phyloP scores from a whole-genome alignment of 805 yeast species.

The Yamadazyma insecticola region DNA sequence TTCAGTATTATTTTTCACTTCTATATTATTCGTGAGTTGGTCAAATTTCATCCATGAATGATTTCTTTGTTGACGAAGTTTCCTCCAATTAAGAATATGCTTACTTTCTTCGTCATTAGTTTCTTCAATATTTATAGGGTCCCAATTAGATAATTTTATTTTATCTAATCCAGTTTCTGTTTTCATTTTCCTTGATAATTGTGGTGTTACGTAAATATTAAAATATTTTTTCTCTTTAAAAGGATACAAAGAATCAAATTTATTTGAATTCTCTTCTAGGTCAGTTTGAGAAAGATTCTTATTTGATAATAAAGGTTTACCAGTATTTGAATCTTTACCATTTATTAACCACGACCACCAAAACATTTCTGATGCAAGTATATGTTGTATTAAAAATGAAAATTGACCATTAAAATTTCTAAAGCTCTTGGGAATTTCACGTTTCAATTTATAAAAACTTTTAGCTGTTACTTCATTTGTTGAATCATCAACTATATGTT shows the following conservation, averaged over 20 bases:
- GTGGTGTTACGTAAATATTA: constrained; percentile 40
- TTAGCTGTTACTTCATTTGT: constrained; percentile 4
- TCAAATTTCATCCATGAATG: constrained; percentile 25
- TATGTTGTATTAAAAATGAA: constrained; percentile 21
- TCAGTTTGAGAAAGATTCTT: constrained; percentile 18
- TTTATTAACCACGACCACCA: constrained; percentile 41
- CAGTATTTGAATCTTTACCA: constrained; percentile 29
- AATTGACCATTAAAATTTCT: constrained; percentile 22
- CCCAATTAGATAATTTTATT: constrained; percentile 8
- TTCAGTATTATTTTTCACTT: too few species aligned
- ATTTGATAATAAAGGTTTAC: constrained; percentile 23
- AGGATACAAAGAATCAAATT: constrained; percentile 18
- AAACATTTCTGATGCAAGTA: constrained; percentile 22
- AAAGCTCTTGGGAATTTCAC: constrained; percentile 18
- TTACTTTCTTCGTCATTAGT: constrained; percentile 18
- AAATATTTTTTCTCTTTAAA: constrained; percentile 32
- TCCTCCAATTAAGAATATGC: constrained; percentile 31
- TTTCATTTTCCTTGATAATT: constrained; percentile 36
- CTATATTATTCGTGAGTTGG: neutral
- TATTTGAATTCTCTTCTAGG: constrained; percentile 13
- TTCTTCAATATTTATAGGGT: constrained; percentile 9
- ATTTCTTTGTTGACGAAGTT: constrained; percentile 18
- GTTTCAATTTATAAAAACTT: constrained; percentile 19
- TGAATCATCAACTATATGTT: constrained; percentile 33
- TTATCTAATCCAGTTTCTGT: constrained; percentile 26